Evolutionary conservation across 257 asterid species (phyloP), one percentile per base, ranked within the genome.

Genomic region (Nicotiana tomentosiformis): DNA sequence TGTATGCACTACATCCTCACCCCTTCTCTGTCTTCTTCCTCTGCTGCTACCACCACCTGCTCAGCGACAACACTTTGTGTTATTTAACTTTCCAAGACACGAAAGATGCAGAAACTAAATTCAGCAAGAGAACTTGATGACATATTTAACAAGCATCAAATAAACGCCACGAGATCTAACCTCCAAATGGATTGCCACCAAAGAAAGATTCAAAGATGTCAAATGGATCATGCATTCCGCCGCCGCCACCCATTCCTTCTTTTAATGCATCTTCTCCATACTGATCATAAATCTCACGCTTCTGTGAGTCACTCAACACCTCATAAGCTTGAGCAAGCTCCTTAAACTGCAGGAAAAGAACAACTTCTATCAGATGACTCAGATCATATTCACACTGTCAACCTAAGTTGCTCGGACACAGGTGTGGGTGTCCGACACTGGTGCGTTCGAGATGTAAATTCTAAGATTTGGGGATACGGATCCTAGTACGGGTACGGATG

Each of bases 321-420:
- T 92, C 97, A 65, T 92, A 92, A 8, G 97, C 97, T 55, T 92
- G 97, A 81, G 95, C 92, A 76, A 92, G 86, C 95, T 92, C 97
- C 89, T 92, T 92, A 46, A 92, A 92, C 97, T 92, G 90, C 7
- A 72, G 39, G 5, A 43, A 77, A 10, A 18, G 60, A 8, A 7
- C 77, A 61, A 4, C 29, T 65, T 12, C 26, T 29, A 33, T 67
- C 39, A n/a, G 30, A 67, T 37, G 20, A 53, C 7, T 7, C 10
- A 43, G 11, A 43, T 43, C 49, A 2, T 30, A 16, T 5, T n/a
- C 43, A 37, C 72, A 61, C 66, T 43, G 18, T 57, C 49, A 32
- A 23, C 26, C 26, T 23, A 23, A 23, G 26, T 23, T 23, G 26
- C 26, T 23, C 26, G 26, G 26, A 23, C 26, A 23, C 26, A 23